These are phyloP conservation scores for Agaricus subrufescens DNA, from an alignment of 768 basidiomycete species.

Conservation along the genomic window DNA sequence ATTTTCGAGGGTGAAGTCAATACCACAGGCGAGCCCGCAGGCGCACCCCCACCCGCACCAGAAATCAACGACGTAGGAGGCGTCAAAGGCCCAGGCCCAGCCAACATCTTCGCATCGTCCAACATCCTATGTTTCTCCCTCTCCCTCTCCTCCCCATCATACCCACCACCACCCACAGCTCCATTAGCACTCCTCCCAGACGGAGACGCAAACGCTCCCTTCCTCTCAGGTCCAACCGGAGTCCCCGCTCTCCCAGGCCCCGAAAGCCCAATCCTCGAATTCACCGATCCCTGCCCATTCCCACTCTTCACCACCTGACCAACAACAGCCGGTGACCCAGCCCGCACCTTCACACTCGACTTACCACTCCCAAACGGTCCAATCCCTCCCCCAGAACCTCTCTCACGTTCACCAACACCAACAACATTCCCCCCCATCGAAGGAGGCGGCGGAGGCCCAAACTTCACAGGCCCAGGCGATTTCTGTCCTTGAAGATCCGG, in stretches of 20 bases:
- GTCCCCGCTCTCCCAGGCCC: slow-evolving; percentile 11
- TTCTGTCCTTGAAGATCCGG: slow-evolving; percentile 1
- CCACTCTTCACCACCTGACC: slow-evolving; percentile 14
- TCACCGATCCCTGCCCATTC: slow-evolving; percentile 19
- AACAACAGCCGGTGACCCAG: slow-evolving; percentile 22
- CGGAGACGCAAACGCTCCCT: neutral
- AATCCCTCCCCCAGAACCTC: neutral
- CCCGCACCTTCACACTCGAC: slow-evolving; percentile 24
- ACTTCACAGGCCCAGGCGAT: slow-evolving; percentile 5
- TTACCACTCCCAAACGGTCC: too few relatives aligned
- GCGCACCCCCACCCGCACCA: neutral
- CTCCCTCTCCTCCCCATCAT: neutral
- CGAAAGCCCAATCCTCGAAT: slow-evolving; percentile 20
- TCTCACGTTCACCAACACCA: neutral
- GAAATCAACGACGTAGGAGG: slow-evolving; percentile 12
- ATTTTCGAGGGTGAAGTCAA: slow-evolving; percentile 35
- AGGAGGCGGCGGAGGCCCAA: slow-evolving; percentile 21
- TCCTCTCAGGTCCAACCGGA: slow-evolving; percentile 13
- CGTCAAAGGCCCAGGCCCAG: neutral
- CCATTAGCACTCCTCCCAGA: slow-evolving; percentile 4
- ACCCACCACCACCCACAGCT: neutral
- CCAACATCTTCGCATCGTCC: neutral
- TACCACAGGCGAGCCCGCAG: slow-evolving; percentile 6
- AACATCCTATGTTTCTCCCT: neutral
- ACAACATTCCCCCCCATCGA: slow-evolving; percentile 15